Base-by-base conservation (phyloP, 2,329 filamentous ascomycete genomes). In the Chalara sp. region DNA sequence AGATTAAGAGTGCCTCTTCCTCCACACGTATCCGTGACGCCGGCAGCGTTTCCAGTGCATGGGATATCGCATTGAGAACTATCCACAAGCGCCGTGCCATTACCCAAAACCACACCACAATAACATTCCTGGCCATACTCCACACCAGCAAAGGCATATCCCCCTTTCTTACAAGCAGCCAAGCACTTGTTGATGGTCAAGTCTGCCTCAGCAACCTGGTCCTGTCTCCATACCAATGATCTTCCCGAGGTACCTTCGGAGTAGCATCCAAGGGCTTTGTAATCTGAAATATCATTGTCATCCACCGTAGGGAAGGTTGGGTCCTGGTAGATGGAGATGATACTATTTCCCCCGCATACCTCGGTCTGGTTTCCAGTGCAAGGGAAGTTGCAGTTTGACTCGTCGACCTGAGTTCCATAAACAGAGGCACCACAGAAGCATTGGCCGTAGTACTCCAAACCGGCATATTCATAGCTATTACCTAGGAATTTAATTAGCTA, bases 71-170 rank as follows among this genome's bases (percentile, higher is more conserved):
- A 42, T 6, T 28, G 32, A 21, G 6, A 5, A 21, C 37, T 29
- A 29, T 28, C n/a, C 8, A 46, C 28, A 46, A 28, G 12, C 5
- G 13, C 13, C 21, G 44, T 46, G 35, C 44, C 44, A 46, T 65
- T 62, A 5, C 60, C 60, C 13, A 71, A 59, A 2, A 64, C 63
- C 42, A 63, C 64, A 47, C 68, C 65, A 59, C 72, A 75, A 57
- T 70, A 71, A 54, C 70, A 72, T 56, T 72, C 65, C 46, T 63
- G 60, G n/a, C 61, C 66, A 53, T 59, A 65, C 52, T 68, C 64
- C 6, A 70, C 56, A 41, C 70, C 72, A 33, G 70, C 71, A 54
- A 69, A 71, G 6, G 46, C 56, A 52, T 66, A 71, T 6, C 61
- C 61, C 7, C 64, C 61, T 46, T 59, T 59, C 32, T 64, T 68